These are phyloP conservation scores for Penicillium decumbens DNA, from an alignment of 2,329 filamentous ascomycete species.

Conservation along the genomic window DNA sequence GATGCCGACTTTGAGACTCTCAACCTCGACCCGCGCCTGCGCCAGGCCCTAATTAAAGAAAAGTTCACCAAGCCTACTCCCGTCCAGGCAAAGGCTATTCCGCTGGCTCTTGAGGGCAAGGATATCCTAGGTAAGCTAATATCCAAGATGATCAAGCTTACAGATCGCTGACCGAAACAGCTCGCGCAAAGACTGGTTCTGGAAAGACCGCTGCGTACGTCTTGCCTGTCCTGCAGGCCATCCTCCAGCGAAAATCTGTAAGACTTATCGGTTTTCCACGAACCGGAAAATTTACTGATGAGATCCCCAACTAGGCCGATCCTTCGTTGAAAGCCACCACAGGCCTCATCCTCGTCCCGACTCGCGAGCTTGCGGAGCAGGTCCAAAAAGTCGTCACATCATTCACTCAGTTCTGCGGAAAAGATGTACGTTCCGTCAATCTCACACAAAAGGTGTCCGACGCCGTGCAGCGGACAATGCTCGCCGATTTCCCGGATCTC, in stretches of 20 bases:
- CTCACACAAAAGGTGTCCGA: conserved; percentile 87
- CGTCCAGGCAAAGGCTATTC: conserved; percentile 83
- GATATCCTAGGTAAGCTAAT: conserved; percentile 63
- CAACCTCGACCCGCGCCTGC: conserved; percentile 74
- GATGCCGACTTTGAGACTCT: conserved; percentile 66
- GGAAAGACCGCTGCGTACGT: conserved; percentile 97
- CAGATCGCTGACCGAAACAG: conserved; percentile 40
- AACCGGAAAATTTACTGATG: conserved; percentile 1
- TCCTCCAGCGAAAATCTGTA: conserved; percentile 72
- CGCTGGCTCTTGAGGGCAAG: conserved; percentile 77
- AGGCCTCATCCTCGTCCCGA: conserved; percentile 87
- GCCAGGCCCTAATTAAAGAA: conserved; percentile 80
- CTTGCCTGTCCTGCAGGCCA: conserved; percentile 78
- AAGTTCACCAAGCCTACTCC: conserved; percentile 82
- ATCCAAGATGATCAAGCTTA: too few relatives aligned
- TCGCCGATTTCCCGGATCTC: conserved; percentile 81
- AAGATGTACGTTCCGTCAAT: conserved; percentile 77
- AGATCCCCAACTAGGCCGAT: conserved; percentile 26
- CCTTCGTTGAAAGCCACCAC: conserved; percentile 52
- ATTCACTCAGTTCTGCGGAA: conserved; percentile 76
- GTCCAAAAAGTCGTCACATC: conserved; percentile 73
- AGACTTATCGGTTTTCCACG: conserved; percentile 10
- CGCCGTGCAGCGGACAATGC: conserved; percentile 77
- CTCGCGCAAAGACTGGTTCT: conserved; percentile 89
- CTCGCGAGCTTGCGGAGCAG: conserved; percentile 88